Evolutionary conservation across 1,284 basidiomycete species (phyloP).

Genomic region (Apiotrichum veenhuisii): DNA sequence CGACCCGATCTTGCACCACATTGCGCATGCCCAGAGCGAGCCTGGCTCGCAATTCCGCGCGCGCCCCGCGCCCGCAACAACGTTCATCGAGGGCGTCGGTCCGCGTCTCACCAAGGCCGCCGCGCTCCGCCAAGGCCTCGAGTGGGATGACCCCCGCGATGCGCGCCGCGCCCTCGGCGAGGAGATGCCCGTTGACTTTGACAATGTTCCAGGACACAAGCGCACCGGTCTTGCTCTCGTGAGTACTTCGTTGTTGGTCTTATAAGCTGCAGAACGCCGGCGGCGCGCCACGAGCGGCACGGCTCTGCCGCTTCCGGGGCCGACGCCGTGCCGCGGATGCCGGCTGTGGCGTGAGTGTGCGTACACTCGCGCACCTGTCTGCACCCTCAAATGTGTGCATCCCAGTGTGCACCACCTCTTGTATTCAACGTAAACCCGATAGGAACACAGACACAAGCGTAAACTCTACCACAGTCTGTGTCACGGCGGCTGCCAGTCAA

Average conservation of each 20-base stretch:
- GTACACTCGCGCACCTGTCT: no score
- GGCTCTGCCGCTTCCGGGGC: no score
- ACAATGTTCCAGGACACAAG: slow-evolving; percentile 32
- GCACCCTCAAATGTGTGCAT: no score
- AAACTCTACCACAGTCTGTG: no score
- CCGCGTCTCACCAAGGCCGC: slow-evolving; percentile 39
- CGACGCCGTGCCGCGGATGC: no score
- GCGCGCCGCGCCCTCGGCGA: slow-evolving; percentile 9
- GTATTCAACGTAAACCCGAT: no score
- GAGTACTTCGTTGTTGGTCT: slow-evolving; percentile 10
- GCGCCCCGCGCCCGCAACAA: slow-evolving; percentile 25
- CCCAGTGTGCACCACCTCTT: no score
- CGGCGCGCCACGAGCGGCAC: no score
- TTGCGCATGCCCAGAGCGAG: slow-evolving; percentile 5
- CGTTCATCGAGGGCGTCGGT: slow-evolving; percentile 19
- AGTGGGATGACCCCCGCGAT: slow-evolving; percentile 30
- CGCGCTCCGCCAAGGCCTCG: slow-evolving; percentile 31
- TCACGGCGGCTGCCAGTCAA: no score
- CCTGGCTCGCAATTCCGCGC: slow-evolving; percentile 22
- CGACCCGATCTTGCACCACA: slow-evolving; percentile 26
- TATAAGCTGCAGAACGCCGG: no score
- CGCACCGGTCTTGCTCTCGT: slow-evolving; percentile 25
- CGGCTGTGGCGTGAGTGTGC: no score
- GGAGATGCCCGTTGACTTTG: slow-evolving; percentile 16
- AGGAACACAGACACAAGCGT: no score